These are phyloP conservation scores for Persicaria tinctoria DNA, from an alignment of 148 eudicot species.

Conservation along the genomic window DNA sequence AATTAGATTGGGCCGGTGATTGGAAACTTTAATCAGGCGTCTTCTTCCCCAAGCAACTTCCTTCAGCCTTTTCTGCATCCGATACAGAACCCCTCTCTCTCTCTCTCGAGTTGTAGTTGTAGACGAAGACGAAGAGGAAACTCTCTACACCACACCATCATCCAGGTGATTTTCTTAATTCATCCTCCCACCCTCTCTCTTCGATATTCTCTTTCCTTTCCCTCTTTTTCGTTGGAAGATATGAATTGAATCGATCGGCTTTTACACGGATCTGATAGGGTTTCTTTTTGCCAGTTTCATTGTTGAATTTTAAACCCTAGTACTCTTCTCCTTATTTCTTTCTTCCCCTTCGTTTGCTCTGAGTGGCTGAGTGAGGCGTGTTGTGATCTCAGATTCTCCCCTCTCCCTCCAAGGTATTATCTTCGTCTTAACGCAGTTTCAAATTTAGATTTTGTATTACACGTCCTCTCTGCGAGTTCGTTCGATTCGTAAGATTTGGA, in stretches of 20 bases:
- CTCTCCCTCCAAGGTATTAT: background rate
- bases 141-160: background rate
- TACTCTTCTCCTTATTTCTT: too few relatives aligned
- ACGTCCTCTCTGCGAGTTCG: background rate
- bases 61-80: background rate
- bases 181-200: background rate
- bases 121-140: background rate
- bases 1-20: background rate
- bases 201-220: background rate
- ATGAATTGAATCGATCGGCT: background rate
- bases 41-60: constrained; percentile 4
- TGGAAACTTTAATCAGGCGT: background rate
- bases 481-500: background rate
- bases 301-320: background rate
- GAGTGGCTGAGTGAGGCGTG: background rate
- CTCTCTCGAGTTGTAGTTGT: background rate
- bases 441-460: background rate
- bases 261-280: constrained; percentile 7
- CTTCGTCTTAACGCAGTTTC: background rate
- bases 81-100: background rate
- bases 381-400: background rate
- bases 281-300: background rate
- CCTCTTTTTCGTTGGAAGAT: background rate
- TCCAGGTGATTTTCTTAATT: background rate
- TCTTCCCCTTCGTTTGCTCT: background rate